These are phyloP conservation scores for Coniferiporia sulphurascens DNA, from an alignment of 1,284 basidiomycete species.

Conservation along the genomic window DNA sequence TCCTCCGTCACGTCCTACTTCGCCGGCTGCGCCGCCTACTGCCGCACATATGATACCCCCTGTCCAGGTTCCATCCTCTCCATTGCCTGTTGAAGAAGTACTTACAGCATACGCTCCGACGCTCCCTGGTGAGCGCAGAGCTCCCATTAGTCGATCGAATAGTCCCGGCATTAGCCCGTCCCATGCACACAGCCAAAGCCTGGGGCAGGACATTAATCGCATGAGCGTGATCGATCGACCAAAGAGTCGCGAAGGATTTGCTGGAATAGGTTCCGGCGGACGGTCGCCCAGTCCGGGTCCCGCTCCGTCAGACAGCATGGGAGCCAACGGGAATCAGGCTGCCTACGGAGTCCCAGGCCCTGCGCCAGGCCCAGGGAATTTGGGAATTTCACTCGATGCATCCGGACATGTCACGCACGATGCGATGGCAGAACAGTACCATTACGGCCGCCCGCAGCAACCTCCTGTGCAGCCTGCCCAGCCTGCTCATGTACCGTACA, in stretches of 20 bases:
- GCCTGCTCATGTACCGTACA: background rate
- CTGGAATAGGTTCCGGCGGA: slow-evolving; percentile 74
- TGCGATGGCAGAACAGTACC: slow-evolving; percentile 64
- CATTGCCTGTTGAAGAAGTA: slow-evolving; percentile 63
- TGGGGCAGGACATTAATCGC: slow-evolving; percentile 37
- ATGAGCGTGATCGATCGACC: slow-evolving; percentile 23
- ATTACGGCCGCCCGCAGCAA: slow-evolving; percentile 27
- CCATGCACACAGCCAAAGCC: slow-evolving; percentile 25
- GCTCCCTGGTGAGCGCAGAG: slow-evolving; percentile 79
- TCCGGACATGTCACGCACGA: slow-evolving; percentile 76
- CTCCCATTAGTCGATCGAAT: slow-evolving; percentile 39
- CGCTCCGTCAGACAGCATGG: slow-evolving; percentile 38
- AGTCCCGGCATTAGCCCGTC: slow-evolving; percentile 33
- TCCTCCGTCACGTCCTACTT: slow-evolving; percentile 67
- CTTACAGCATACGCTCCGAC: slow-evolving; percentile 77
- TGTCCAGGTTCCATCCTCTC: slow-evolving; percentile 32
- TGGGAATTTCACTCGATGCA: slow-evolving; percentile 78
- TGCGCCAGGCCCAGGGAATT: slow-evolving; percentile 33
- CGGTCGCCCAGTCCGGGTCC: slow-evolving; percentile 55
- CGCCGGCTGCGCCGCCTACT: slow-evolving; percentile 55
- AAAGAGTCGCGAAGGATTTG: slow-evolving; percentile 60
- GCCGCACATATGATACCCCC: slow-evolving; percentile 76
- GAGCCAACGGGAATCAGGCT: slow-evolving; percentile 29
- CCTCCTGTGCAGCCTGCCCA: slow-evolving; percentile 14
- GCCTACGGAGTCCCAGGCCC: slow-evolving; percentile 27